Evolutionary conservation across 768 basidiomycete species (phyloP), one percentile per base, ranked within the genome.

Genomic region (Pleurotus cornucopiae): DNA sequence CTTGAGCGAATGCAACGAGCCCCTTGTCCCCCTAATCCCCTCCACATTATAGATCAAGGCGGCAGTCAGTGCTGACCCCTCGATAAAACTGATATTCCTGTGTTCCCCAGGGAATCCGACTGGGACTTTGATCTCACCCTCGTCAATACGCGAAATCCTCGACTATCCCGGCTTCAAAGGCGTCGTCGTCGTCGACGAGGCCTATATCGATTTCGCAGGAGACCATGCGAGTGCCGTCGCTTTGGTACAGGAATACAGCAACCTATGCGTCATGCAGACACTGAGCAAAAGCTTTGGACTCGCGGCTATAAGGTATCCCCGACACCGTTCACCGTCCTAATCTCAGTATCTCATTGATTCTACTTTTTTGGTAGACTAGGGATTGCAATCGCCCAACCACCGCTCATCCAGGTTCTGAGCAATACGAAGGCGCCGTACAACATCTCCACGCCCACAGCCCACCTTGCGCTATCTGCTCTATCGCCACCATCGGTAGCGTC

Each of bases 391-490:
- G 91, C 94, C 4, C 89, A 94, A 58, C 94, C 94, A 0, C 85
- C 91, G 0, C 74, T 99, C 11, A 89, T 98, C 45, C 95, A 94
- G 63, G 79, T 98, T 59, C 83, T 98, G 53, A 82, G 85, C 57
- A 98, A 98, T 69, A 90, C 95, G 23, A 99, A 99, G 69, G 97
- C 96, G 0, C 97, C 97, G 0, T 99, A 98, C 76, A 98, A 97
- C 70, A 85, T 99, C 61, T 95, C 94, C 13, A 81, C 88, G 0
- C 94, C 94, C 0, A 93, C 93, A 5, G 92, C 96, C 11, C 71
- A 83, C 25, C 82, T 98, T 20, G 95, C 94, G 0, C 69, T 85
- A 13, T 76, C 88, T 7, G 93, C 96, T 0, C 81, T 98, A 26
- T 82, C 89, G 0, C 78, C 84, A 2, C 64, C 69, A 14, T 86